Evolutionary conservation across 345 rosid species (phyloP).

Genomic region (Eutrema yunnanense): DNA sequence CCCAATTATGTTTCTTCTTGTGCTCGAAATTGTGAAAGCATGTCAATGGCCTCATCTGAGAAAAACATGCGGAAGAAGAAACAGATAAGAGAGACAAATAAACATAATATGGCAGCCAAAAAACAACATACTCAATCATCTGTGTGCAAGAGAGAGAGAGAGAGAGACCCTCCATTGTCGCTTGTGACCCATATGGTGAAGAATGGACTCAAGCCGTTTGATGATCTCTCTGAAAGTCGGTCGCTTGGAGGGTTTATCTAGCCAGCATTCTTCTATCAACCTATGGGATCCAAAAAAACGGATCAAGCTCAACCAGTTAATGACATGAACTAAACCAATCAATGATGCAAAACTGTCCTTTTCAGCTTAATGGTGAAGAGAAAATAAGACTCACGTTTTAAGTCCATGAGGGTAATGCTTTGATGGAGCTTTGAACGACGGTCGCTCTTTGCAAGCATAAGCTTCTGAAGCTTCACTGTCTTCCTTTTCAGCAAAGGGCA

Average conservation of each 20-base stretch:
- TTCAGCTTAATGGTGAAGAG: background rate
- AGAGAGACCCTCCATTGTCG: slow-evolving; percentile 73
- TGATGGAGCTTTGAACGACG: slow-evolving; percentile 66
- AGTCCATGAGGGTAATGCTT: slow-evolving; percentile 80
- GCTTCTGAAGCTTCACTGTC: slow-evolving; percentile 56
- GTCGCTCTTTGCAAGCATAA: slow-evolving; percentile 48
- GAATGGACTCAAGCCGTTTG: slow-evolving; percentile 51
- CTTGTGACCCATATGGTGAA: slow-evolving; percentile 47
- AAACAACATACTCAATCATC: background rate
- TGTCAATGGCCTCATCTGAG: slow-evolving; percentile 62
- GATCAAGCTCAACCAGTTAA: background rate
- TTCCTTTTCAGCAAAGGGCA: slow-evolving; percentile 62
- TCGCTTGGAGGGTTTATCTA: slow-evolving; percentile 67
- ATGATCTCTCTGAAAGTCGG: slow-evolving; percentile 77
- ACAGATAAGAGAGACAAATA: slow-evolving; percentile 9
- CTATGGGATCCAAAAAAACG: slow-evolving; percentile 26
- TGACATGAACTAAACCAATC: slow-evolving; percentile 3
- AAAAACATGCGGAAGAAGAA: slow-evolving; percentile 6
- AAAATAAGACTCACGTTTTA: slow-evolving; percentile 47
- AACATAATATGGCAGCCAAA: slow-evolving; percentile 1
- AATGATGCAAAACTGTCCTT: background rate
- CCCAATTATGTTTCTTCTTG: slow-evolving; percentile 61
- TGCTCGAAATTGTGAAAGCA: slow-evolving; percentile 70
- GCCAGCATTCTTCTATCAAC: slow-evolving; percentile 90
- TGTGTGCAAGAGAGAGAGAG: background rate